phyloP scores from a whole-genome alignment of 1,139 yeast genomes.

The Candida anutae region DNA sequence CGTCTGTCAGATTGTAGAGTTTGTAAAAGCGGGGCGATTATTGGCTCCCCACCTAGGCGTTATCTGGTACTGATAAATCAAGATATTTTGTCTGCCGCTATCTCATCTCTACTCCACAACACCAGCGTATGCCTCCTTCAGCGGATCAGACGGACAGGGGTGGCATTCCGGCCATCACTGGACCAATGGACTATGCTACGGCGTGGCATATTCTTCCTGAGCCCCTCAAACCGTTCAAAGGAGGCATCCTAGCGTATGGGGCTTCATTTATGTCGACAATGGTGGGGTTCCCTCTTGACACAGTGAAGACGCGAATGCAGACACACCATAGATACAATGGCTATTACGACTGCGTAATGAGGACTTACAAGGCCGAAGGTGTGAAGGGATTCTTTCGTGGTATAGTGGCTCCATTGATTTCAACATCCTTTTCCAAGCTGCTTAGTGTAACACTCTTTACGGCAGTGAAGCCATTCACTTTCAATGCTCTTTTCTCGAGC shows the following conservation, averaged over 20 bases:
- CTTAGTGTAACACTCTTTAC: slow-evolving; percentile 63
- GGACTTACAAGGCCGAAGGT: slow-evolving; percentile 59
- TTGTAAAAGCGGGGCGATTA: no score
- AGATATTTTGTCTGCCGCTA: no score
- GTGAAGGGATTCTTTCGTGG: slow-evolving; percentile 70
- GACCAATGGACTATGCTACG: slow-evolving; percentile 25
- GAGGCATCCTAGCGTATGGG: slow-evolving; percentile 53
- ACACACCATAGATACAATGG: slow-evolving; percentile 55
- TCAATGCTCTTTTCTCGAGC: slow-evolving; percentile 11
- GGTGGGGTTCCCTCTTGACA: slow-evolving; percentile 79
- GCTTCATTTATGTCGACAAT: slow-evolving; percentile 63
- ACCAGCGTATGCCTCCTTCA: no score
- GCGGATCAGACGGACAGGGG: no score
- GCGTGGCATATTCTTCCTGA: slow-evolving; percentile 46
- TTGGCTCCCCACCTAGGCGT: no score
- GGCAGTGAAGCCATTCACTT: slow-evolving; percentile 42
- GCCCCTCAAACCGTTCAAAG: slow-evolving; percentile 44
- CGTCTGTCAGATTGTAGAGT: no score
- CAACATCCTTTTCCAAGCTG: slow-evolving; percentile 60
- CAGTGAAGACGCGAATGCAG: slow-evolving; percentile 79
- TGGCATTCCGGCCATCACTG: slow-evolving; percentile 37
- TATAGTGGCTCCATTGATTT: slow-evolving; percentile 59
- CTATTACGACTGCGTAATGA: slow-evolving; percentile 50
- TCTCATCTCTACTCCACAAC: no score
- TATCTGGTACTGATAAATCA: no score